Conservation (phyloP, 169 alveolate genomes). For the Eimeria sp. region DNA sequence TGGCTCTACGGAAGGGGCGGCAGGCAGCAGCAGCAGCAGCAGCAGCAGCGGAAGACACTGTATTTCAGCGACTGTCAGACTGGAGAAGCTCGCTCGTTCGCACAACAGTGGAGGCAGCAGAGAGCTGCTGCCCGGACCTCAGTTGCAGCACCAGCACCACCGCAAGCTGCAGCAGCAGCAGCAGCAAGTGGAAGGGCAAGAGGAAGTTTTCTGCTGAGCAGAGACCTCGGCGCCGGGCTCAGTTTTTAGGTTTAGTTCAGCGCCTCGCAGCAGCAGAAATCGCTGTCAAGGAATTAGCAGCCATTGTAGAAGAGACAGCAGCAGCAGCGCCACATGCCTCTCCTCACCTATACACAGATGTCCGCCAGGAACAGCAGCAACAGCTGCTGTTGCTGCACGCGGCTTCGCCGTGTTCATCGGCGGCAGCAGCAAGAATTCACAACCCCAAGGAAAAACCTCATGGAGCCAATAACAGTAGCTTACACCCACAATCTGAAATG, state of each 20-base stretch:
- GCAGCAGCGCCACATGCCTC: background rate
- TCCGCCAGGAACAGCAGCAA: constrained; percentile 21
- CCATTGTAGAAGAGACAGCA: background rate
- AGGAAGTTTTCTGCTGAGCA: background rate
- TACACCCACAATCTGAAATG: background rate
- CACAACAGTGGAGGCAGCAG: constrained; percentile 42
- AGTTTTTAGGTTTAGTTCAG: constrained; percentile 26
- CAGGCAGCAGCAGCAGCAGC: constrained; percentile 57
- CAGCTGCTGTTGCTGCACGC: constrained; percentile 27
- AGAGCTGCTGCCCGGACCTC: constrained; percentile 26
- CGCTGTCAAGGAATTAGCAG: constrained; percentile 1
- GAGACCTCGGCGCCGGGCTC: background rate
- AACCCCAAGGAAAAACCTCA: background rate
- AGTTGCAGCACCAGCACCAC: constrained; percentile 44
- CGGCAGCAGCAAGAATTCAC: background rate
- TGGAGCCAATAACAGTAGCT: background rate
- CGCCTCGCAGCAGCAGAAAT: constrained; percentile 49
- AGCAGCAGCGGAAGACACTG: constrained; percentile 56
- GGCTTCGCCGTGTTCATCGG: background rate
- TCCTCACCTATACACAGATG: background rate
- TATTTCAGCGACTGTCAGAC: constrained; percentile 15
- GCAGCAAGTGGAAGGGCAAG: constrained; percentile 20
- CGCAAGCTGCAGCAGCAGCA: constrained; percentile 56
- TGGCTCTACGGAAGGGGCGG: background rate
- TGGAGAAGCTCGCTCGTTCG: constrained; percentile 26